Evolutionary conservation across 192 early-diverging fungal species (phyloP), one percentile per base, ranked within the genome.

Genomic region (Mortierella alpina): DNA sequence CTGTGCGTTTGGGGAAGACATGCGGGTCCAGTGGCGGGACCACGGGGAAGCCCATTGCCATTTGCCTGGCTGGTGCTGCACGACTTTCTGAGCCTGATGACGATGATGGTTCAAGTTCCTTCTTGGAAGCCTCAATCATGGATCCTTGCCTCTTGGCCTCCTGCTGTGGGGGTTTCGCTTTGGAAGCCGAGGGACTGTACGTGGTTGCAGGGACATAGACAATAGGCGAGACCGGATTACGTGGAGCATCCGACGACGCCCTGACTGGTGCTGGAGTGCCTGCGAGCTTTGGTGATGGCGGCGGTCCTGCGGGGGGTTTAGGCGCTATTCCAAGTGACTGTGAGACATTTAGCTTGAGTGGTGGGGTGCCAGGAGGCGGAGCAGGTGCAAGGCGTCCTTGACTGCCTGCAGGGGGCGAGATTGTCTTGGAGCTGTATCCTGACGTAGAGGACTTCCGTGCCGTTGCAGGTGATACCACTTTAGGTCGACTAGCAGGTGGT

Each of bases 41-140:
- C 5, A 80, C 77, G 17, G 77, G 77, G 60, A 80, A 80, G 5
- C 70, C 77, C 77, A 80, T 72, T 9, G 69, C 52, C 18, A 68
- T 13, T 7, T 41, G 70, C 31, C 77, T 70, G 59, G 60, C 53
- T 47, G 75, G 75, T 18, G 68, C 55, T 4, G 75, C 63, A 11
- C 75, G 75, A 14, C 57, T 58, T 40, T 79, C 75, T 15, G 66
- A 60, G 0, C 66, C 54, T 14, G 54, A 61, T 13, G 73, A 61
- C 13, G 15, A 39, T 47, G 63, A 14, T 39, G 63, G 48, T 40
- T 77, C 74, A 12, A 41, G 41, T 18, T 73, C 71, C 20, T 71
- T 61, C 42, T 45, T 63, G 15, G 39, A 39, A 0, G 59, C 42
- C 45, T 31, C 61, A 17, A n/a, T n/a, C 58, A n/a, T 59, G 40